Evolutionary conservation across 2,329 filamentous ascomycete species (phyloP), one percentile per base, ranked within the genome.

Genomic region (Penicillium brasilianum): DNA sequence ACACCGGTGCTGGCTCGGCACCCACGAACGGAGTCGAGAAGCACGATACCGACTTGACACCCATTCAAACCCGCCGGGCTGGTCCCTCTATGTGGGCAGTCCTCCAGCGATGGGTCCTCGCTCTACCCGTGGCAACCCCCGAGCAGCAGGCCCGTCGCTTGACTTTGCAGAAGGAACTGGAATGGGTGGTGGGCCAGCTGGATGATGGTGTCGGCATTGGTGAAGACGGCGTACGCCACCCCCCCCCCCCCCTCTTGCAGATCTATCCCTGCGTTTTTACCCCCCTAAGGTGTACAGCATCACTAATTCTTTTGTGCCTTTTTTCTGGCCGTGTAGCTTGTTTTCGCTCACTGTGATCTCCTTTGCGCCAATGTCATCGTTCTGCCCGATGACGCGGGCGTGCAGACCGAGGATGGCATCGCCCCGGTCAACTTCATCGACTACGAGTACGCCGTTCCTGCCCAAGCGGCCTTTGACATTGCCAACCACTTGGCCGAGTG

Each of bases 401-500:
- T 76, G 32, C 69, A 70, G 67, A 39, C 65, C 2, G 74, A 75
- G 14, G 72, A 78, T 36, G 53, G 32, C 32, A 74, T 82, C 25
- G 81, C 85, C 52, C 83, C 79, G 2, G 89, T 94, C 58, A 87
- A 86, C 73, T 98, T 99, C 79, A 99, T 99, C 76, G 95, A 99
- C 80, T 99, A 98, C 81, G 95, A 99, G 78, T 99, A 99, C 78
- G 93, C 93, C 14, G 95, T 92, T 4, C 93, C 95, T 2, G 94
- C 93, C 0, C 94, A 94, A 1, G 93, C 93, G 4, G 93, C 94
- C 1, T 99, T 99, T 78, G 95, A 99, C 76, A 88, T 99, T 69
- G 90, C 94, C 54, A 99, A 99, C 80, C 95, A 99, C 82, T 97
- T 99, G 75, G 93, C 95, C 51, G 95, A 99, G 80, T 99, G 95